A percentile compares a stretch with the other conserved stretches of the same genome.
Evolutionary conservation across 2,329 filamentous ascomycete genomes (phyloP).

Genomic region (Verticillium dahliae): DNA sequence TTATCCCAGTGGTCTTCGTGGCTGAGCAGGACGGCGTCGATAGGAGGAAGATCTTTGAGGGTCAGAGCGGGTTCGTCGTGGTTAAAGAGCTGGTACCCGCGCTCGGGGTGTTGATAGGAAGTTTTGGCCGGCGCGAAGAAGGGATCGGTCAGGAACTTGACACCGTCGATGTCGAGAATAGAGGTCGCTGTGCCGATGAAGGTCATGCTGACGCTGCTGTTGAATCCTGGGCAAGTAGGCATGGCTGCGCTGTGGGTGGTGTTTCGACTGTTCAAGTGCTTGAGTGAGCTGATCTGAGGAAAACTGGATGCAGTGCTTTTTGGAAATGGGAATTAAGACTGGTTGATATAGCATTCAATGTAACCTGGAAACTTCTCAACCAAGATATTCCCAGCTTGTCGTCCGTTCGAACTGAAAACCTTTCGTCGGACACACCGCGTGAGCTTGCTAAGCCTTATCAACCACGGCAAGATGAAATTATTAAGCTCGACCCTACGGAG

Average conservation of each 20-base stretch:
- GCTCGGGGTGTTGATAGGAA: background rate
- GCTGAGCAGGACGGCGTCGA: slow-evolving; percentile 41
- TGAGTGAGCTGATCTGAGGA: background rate
- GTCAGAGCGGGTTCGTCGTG: slow-evolving; percentile 25
- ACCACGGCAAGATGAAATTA: background rate
- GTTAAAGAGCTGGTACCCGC: slow-evolving; percentile 12
- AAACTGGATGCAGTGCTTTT: no score
- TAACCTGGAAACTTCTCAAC: no score
- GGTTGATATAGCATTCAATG: no score
- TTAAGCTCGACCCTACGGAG: background rate
- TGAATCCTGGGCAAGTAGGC: background rate
- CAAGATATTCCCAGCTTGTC: background rate
- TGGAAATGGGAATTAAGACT: no score
- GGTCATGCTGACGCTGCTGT: slow-evolving; percentile 25
- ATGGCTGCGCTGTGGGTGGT: background rate
- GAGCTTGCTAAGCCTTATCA: background rate
- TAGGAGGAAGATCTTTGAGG: slow-evolving; percentile 31
- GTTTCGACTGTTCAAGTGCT: background rate
- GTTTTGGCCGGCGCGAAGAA: slow-evolving; percentile 34
- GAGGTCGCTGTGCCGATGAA: slow-evolving; percentile 42
- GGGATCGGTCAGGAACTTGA: slow-evolving; percentile 38
- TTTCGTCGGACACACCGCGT: background rate
- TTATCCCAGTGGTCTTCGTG: slow-evolving; percentile 46
- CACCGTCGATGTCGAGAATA: slow-evolving; percentile 33
- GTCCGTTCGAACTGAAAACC: background rate